A percentile compares a stretch with the other conserved stretches of the same genome.
Conservation (phyloP, 2,329 filamentous ascomycete species). For the Fusarium sp. region DNA sequence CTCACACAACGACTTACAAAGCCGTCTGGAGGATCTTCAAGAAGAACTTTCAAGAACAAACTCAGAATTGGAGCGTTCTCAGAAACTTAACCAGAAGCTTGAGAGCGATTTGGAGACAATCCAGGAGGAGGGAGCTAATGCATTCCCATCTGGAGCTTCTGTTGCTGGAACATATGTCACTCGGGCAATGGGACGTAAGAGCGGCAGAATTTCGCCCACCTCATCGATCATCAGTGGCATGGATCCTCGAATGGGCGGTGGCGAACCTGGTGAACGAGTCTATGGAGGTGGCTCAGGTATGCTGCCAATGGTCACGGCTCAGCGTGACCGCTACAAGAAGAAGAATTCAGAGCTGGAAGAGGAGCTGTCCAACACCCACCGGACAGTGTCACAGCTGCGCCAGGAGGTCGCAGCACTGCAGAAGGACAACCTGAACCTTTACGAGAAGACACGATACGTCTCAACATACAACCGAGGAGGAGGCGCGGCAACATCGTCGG, state of each 20-base stretch:
- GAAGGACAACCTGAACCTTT: conserved; percentile 94
- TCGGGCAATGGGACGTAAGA: conserved; percentile 68
- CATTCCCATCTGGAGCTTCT: conserved; percentile 89
- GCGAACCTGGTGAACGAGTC: conserved; percentile 67
- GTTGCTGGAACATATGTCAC: conserved; percentile 91
- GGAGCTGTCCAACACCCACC: conserved; percentile 86
- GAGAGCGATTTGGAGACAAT: conserved; percentile 91
- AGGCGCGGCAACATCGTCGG: conserved; percentile 69
- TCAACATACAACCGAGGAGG: conserved; percentile 87
- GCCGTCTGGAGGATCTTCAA: conserved; percentile 80
- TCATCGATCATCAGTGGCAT: conserved; percentile 99
- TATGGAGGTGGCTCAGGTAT: conserved; percentile 83
- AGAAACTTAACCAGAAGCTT: conserved; percentile 85
- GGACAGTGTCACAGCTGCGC: conserved; percentile 83
- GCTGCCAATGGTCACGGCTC: conserved; percentile 96
- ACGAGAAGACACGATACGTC: conserved; percentile 97
- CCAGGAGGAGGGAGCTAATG: conserved; percentile 85
- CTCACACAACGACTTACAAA: conserved; percentile 91
- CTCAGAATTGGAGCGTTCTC: conserved; percentile 85
- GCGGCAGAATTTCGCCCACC: conserved; percentile 83
- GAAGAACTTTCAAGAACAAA: conserved; percentile 86
- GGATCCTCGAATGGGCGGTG: conserved; percentile 69
- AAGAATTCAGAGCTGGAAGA: conserved; percentile 91
- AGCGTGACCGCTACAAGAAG: conserved; percentile 98
- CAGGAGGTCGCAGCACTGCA: conserved; percentile 93